Percentiles rank a stretch among this genome's conserved stretches.
These are phyloP conservation scores for Capronia americana DNA, from an alignment of 2,329 filamentous ascomycete species.

Conservation along the genomic window DNA sequence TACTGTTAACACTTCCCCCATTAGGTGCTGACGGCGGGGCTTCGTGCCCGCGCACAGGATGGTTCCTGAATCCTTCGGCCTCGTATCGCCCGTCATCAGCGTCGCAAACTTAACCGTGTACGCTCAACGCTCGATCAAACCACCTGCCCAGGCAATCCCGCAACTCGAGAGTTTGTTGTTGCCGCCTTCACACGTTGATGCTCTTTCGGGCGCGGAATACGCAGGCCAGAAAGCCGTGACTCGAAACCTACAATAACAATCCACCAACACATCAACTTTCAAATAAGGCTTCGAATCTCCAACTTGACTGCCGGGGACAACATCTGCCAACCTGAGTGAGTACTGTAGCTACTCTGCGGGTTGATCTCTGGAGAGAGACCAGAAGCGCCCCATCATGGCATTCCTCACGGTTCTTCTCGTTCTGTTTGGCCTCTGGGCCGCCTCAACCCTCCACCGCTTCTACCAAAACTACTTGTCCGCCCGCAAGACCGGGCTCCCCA, in stretches of 20 bases:
- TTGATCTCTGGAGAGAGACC: neutral
- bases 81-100: neutral
- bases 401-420: constrained; percentile 13
- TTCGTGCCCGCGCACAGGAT: neutral
- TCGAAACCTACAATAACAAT: neutral
- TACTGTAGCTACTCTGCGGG: neutral
- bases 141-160: neutral
- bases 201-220: neutral
- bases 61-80: neutral
- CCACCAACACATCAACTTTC: neutral
- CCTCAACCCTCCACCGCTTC: constrained; percentile 26
- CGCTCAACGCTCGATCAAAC: neutral
- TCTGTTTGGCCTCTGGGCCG: constrained; percentile 18
- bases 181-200: neutral
- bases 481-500: constrained; percentile 41
- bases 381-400: constrained; percentile 14
- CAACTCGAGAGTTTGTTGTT: too few species aligned
- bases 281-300: neutral
- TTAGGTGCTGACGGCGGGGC: constrained; percentile 7
- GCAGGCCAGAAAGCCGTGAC: neutral
- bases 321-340: neutral
- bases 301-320: neutral
- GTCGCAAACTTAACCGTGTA: neutral
- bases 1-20: neutral
- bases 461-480: constrained; percentile 40